Base-by-base conservation (phyloP, 768 basidiomycete species). In the Mycena floridula region DNA sequence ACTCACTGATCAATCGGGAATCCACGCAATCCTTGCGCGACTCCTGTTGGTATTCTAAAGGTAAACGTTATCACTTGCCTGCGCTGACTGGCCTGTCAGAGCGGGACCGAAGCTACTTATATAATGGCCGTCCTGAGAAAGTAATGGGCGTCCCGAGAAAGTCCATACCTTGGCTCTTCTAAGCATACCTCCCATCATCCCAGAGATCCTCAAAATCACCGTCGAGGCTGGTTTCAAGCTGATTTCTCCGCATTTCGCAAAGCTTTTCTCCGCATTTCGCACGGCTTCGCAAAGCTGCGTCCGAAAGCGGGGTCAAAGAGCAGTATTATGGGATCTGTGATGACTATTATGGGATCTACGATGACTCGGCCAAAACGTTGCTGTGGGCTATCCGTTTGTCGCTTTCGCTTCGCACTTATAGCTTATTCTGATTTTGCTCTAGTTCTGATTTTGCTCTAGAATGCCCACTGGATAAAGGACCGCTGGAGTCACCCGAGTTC, bases 341-440 rank as follows among this genome's bases (percentile, higher is more conserved):
- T n/a, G n/a, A n/a, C n/a, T n/a, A n/a, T n/a, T n/a, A n/a, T n/a
- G n/a, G n/a, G n/a, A n/a, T n/a, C n/a, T n/a, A n/a, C 36, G 48
- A 38, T 5, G 50, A 53, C 21, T 18, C 39, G 9, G 18, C 43
- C 13, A 40, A 52, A 16, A 42, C 21, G 5, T 24, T 58, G n/a
- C 30, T 51, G 7, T 58, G 56, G 56, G 49, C 55, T 16, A 51
- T 58, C 39, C 50, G 56, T 55, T 24, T 15, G 49, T 45, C 4
- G 22, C 39, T 35, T 22, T 30, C 43, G 32, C 16, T 40, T 8
- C 42, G 40, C 26, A n/a, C n/a, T n/a, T n/a, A n/a, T n/a, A n/a
- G n/a, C n/a, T n/a, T n/a, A n/a, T n/a, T 30, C 21, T 7, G n/a
- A n/a, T n/a, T n/a, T n/a, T n/a, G 5, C 28, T 32, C 20, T n/a